These are phyloP conservation scores for Podaxis sp. DNA, from an alignment of 768 basidiomycete genomes.

Conservation along the genomic window DNA sequence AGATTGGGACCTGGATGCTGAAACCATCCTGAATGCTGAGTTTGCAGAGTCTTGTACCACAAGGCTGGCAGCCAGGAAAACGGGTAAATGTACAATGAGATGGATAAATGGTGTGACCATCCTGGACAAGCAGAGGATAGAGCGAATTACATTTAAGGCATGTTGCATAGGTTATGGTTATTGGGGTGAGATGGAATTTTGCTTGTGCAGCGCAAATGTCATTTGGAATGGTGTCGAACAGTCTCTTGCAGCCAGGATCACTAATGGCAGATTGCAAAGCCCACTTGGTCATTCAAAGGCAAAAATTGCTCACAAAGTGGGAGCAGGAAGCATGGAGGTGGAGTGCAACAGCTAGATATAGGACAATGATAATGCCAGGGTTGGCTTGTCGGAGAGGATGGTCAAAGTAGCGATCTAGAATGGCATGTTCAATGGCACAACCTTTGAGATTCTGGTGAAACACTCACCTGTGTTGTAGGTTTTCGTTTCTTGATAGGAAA, in stretches of 20 bases:
- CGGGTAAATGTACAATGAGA: slow-evolving; percentile 1
- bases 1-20: slow-evolving; percentile 4
- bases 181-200: neutral
- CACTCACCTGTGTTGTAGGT: too few relatives aligned
- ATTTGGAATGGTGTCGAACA: neutral
- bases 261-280: neutral
- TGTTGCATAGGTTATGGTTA: too few relatives aligned
- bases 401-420: neutral
- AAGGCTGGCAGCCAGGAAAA: neutral
- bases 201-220: neutral
- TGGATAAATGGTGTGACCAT: neutral
- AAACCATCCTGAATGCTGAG: neutral
- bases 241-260: neutral
- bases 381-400: neutral
- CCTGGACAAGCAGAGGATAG: neutral
- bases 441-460: too few relatives aligned
- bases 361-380: neutral
- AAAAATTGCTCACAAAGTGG: neutral
- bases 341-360: neutral
- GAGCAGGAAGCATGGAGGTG: neutral
- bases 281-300: neutral
- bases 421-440: too few relatives aligned
- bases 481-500: too few relatives aligned
- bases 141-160: neutral
- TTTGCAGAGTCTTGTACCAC: neutral